Evolutionary conservation across 2,329 filamentous ascomycete genomes (phyloP), one percentile per base, ranked within the genome.

Genomic region (Microdochium nivale): DNA sequence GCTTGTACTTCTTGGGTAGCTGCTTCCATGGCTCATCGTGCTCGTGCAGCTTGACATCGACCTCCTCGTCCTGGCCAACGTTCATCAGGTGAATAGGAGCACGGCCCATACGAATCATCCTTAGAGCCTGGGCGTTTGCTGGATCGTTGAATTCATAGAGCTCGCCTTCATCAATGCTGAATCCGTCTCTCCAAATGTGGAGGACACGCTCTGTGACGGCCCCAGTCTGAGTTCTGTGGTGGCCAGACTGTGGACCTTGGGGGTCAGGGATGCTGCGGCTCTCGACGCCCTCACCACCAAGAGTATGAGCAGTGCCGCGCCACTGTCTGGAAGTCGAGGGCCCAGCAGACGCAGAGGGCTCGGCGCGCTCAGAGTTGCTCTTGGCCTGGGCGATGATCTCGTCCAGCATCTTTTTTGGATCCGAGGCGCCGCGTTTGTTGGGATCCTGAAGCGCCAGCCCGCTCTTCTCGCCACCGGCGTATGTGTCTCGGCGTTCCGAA

Each of bases 391-490:
- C 76, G 10, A 87, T 66, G 53, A 87, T 82, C 55, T 86, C 81
- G 51, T 76, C 78, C 57, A 86, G 78, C 52, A 86, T 71, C 57
- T 75, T 78, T 60, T 73, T 72, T 0, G 79, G 70, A 40, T 79
- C 77, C 2, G 66, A 66, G 7, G 40, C 14, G 40, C 40, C 40
- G 11, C 76, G 67, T 49, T 74, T 67, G 3, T 65, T 62, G 1
- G 83, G 83, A 59, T 86, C 83, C 61, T 86, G 82, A 24, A 87
- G 79, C 23, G 83, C 84, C 47, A 87, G 67, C 0, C 81, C 84
- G 27, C 88, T 92, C 76, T 94, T 94, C 70, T 92, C 89, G 32
- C 89, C 89, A 49, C 89, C 89, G 21, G 89, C 86, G 67, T 91
- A 94, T 56, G 91, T 72, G 62, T 94, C 87, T 55, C 83, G 73